These are phyloP conservation scores for Fusarium nanum DNA, from an alignment of 2,329 filamentous ascomycete species.

Conservation along the genomic window DNA sequence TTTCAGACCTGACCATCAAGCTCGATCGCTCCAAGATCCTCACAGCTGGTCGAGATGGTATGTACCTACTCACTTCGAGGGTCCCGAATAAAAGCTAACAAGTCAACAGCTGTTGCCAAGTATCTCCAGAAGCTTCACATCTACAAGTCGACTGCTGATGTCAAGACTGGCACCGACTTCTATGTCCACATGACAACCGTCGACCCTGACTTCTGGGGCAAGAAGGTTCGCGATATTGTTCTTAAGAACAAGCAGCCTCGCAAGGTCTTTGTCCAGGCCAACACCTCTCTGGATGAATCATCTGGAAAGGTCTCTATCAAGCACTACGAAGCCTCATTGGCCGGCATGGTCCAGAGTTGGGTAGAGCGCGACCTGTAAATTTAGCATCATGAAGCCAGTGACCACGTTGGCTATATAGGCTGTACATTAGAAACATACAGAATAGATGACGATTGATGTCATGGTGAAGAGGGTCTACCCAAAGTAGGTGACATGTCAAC, in stretches of 20 bases:
- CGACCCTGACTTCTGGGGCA: conserved; percentile 84
- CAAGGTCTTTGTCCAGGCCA: conserved; percentile 94
- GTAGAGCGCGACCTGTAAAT: conserved; percentile 68
- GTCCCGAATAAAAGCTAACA: conserved; percentile 39
- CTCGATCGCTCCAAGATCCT: conserved; percentile 90
- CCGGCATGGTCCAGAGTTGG: conserved; percentile 88
- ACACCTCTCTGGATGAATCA: conserved; percentile 77
- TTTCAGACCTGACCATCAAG: conserved; percentile 84
- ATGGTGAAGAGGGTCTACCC: neutral
- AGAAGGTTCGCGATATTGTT: conserved; percentile 80
- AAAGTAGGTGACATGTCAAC: conserved; percentile 5
- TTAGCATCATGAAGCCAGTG: conserved; percentile 12
- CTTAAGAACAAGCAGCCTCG: conserved; percentile 82
- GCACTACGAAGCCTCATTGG: conserved; percentile 85
- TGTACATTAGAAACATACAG: conserved; percentile 32
- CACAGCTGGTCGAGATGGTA: conserved; percentile 78
- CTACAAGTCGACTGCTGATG: conserved; percentile 90
- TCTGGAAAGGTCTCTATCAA: conserved; percentile 79
- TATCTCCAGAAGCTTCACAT: conserved; percentile 93
- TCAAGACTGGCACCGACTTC: conserved; percentile 79
- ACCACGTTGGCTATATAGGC: neutral
- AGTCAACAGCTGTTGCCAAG: conserved; percentile 74
- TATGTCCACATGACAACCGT: conserved; percentile 88
- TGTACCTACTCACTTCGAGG: conserved; percentile 24
- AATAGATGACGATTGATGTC: conserved; percentile 13